Conservation (phyloP, 2,329 filamentous ascomycete genomes). For the Didymella pomorum region DNA sequence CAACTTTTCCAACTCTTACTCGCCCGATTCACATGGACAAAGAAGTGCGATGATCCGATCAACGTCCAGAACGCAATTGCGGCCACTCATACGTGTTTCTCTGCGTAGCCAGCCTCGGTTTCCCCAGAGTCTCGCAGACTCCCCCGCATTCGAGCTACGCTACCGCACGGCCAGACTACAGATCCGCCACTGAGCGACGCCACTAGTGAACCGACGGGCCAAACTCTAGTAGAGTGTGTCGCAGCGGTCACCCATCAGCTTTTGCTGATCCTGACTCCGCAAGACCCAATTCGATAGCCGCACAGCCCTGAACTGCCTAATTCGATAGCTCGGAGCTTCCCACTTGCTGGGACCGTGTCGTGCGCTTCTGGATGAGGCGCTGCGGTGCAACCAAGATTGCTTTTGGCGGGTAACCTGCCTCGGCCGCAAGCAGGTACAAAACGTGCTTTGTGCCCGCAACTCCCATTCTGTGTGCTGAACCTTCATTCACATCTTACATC, state of each 20-base stretch:
- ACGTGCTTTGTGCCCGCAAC: conserved; percentile 6
- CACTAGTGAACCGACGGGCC: conserved; percentile 5
- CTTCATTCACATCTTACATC: conserved; percentile 5
- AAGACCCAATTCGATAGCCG: conserved; percentile 17
- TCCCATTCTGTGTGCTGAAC: conserved; percentile 1
- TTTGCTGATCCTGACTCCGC: conserved; percentile 4
- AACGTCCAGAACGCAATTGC: neutral
- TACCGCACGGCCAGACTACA: conserved; percentile 16
- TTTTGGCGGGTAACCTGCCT: conserved; percentile 11
- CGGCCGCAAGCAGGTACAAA: conserved; percentile 19
- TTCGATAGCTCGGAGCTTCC: conserved; percentile 14
- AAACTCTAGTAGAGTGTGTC: conserved; percentile 5
- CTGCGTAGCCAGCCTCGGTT: conserved; percentile 13
- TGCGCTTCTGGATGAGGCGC: conserved; percentile 5
- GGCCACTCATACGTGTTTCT: neutral
- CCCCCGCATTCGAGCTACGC: conserved; percentile 17
- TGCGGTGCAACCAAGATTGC: conserved; percentile 16
- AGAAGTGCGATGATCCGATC: neutral
- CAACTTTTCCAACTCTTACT: conserved; percentile 2
- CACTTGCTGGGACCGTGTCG: conserved; percentile 5
- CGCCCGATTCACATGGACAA: conserved; percentile 8
- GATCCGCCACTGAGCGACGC: conserved; percentile 6
- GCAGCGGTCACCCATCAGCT: conserved; percentile 2
- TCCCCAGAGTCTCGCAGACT: conserved; percentile 8
- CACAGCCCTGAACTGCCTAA: conserved; percentile 7